phyloP scores from a whole-genome alignment of 768 basidiomycete species.

The Xerocomus potaroensis region DNA sequence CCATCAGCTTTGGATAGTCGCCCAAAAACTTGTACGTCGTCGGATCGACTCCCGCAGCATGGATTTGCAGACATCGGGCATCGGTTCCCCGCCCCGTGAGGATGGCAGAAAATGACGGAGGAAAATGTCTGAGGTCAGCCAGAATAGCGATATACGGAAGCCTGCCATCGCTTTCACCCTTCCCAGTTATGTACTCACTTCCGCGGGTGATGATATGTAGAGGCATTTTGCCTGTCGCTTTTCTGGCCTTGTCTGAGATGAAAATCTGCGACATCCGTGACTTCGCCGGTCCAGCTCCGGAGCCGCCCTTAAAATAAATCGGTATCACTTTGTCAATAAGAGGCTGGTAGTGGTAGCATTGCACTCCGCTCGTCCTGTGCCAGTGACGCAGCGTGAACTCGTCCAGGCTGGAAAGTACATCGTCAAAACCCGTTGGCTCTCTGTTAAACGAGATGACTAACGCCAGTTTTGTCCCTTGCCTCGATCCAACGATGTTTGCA shows the following conservation, averaged over 20 bases:
- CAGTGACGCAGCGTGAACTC: not conserved
- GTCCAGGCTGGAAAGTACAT: not conserved
- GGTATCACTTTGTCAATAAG: not conserved
- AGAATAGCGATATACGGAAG: not conserved
- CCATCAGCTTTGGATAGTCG: not conserved
- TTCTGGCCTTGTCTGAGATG: not conserved
- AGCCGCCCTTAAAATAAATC: not conserved
- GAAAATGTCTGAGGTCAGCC: not conserved
- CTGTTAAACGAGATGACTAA: not conserved
- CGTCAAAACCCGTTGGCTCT: not conserved
- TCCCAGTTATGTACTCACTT: not conserved
- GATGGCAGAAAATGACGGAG: too few species aligned
- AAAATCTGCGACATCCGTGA: not conserved
- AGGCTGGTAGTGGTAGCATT: not conserved
- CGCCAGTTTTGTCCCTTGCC: not conserved
- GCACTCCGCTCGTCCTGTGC: not conserved
- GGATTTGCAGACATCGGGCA: not conserved
- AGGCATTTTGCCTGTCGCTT: too few species aligned
- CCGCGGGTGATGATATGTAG: not conserved
- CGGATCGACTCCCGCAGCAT: not conserved
- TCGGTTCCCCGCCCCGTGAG: too few species aligned
- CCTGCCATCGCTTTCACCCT: not conserved
- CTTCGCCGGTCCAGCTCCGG: too few species aligned
- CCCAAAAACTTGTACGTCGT: not conserved
- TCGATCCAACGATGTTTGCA: not conserved